Conservation (phyloP, 2,329 filamentous ascomycete genomes). For the Dactylonectria estremocensis region DNA sequence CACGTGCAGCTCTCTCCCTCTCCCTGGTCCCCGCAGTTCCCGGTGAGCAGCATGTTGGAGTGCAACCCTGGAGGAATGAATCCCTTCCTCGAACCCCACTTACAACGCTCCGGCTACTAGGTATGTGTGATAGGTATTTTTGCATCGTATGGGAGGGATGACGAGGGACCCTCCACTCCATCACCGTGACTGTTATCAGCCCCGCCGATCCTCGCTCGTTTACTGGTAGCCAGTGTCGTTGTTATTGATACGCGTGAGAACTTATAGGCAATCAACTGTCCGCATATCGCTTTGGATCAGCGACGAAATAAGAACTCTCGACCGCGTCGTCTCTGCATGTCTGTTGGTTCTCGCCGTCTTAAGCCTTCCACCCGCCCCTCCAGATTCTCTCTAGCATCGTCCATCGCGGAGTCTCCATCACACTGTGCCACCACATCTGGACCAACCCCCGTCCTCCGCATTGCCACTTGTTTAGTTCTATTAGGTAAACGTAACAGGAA, state of each 20-base stretch:
- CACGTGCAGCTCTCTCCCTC: conserved; percentile 11
- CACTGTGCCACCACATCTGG: not conserved
- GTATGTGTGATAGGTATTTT: not conserved
- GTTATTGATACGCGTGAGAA: conserved; percentile 21
- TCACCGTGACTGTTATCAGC: conserved; percentile 31
- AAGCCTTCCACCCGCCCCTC: conserved; percentile 4
- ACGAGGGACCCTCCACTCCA: conserved; percentile 16
- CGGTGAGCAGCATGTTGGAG: conserved; percentile 1
- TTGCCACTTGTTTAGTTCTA: conserved; percentile 13
- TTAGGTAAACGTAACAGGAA: conserved; percentile 18
- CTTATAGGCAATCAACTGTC: not conserved
- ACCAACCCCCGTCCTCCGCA: conserved; percentile 10
- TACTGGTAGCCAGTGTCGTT: conserved; percentile 23
- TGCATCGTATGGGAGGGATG: conserved; percentile 15
- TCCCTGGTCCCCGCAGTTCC: conserved; percentile 22
- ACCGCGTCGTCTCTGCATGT: not conserved
- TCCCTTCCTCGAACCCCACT: conserved; percentile 18
- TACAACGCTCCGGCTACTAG: conserved; percentile 13
- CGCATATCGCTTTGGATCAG: not conserved
- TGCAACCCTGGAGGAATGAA: not conserved
- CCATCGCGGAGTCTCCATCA: not conserved
- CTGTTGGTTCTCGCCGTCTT: not conserved
- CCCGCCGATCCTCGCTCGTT: conserved; percentile 16
- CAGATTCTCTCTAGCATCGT: conserved; percentile 5
- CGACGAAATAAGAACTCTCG: conserved; percentile 23